Conservation (phyloP, 768 basidiomycete genomes). For the Dendrothele bispora region DNA sequence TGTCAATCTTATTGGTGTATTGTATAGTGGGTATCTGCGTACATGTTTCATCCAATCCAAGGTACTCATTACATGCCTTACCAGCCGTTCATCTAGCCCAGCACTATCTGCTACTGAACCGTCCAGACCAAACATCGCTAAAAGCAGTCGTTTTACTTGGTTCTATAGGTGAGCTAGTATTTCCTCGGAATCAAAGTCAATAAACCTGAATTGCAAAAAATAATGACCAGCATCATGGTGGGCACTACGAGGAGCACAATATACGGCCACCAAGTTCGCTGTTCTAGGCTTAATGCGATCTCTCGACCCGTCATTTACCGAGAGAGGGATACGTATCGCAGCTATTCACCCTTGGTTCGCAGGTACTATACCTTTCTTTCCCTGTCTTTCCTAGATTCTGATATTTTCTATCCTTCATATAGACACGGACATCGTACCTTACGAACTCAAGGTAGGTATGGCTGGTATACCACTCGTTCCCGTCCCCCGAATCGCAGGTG, state of each 20-base stretch:
- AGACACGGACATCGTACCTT: conserved; percentile 26
- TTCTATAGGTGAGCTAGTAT: conserved; percentile 27
- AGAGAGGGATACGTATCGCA: conserved; percentile 20
- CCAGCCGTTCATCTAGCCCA: conserved; percentile 31
- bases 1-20: conserved; percentile 28
- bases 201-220: neutral
- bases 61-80: neutral
- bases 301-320: conserved; percentile 15
- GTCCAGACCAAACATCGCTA: conserved; percentile 7
- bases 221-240: conserved; percentile 27
- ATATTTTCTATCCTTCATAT: neutral
- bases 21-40: conserved; percentile 25
- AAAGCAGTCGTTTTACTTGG: conserved; percentile 33
- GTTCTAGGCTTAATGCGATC: conserved; percentile 31
- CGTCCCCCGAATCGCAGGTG: conserved; percentile 26
- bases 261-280: conserved; percentile 32
- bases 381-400: neutral
- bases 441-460: conserved; percentile 10
- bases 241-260: conserved; percentile 24
- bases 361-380: conserved; percentile 11
- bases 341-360: conserved; percentile 32
- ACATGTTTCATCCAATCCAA: neutral
- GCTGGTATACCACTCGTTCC: conserved; percentile 31
- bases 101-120: conserved; percentile 25
- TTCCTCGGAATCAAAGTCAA: neutral